Conservation (phyloP, 2,329 filamentous ascomycete species). For the Epichloe uncinata region DNA sequence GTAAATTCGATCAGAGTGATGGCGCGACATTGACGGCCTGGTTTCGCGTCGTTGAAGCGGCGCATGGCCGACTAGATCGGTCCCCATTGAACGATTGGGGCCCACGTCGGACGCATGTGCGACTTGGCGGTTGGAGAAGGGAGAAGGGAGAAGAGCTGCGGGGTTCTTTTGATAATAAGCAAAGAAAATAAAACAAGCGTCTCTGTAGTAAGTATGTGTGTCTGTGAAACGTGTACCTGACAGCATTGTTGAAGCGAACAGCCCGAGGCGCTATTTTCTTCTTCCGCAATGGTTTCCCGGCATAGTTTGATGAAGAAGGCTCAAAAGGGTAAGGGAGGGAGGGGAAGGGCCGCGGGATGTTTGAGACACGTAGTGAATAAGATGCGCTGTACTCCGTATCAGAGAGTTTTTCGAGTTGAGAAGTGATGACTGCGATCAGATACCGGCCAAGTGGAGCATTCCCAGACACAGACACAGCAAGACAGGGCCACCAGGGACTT, state of each 20-base stretch:
- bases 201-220: too few relatives aligned
- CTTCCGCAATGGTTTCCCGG: not conserved
- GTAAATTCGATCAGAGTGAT: conserved; percentile 7
- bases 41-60: not conserved
- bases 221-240: not conserved
- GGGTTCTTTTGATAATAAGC: not conserved
- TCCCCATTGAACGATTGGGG: not conserved
- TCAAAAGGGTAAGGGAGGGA: not conserved
- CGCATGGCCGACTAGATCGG: not conserved
- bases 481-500: too few relatives aligned
- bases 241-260: conserved; percentile 1
- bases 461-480: too few relatives aligned
- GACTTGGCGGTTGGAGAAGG: not conserved
- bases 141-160: not conserved
- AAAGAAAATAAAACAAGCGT: not conserved
- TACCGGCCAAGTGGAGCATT: too few relatives aligned
- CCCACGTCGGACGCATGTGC: not conserved
- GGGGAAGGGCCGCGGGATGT: not conserved
- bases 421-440: too few relatives aligned
- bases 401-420: too few relatives aligned
- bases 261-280: not conserved
- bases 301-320: not conserved
- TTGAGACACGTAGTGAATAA: not conserved
- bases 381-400: not conserved
- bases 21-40: conserved; percentile 1